Conservation (phyloP, 352 stramenopile species). For the Peronospora belbahrii region DNA sequence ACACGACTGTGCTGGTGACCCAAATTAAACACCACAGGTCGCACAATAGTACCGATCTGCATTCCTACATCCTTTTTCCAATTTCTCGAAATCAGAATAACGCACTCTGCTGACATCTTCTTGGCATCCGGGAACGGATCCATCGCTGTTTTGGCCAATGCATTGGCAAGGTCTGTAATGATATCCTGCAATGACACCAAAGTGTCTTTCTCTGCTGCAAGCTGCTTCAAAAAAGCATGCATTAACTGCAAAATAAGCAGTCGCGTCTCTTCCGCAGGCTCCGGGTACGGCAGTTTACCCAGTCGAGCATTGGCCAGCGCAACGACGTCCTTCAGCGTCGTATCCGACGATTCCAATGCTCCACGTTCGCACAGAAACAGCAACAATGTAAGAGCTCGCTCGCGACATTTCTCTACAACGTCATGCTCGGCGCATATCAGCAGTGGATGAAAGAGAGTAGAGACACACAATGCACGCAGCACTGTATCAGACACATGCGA, state of each 20-base stretch:
- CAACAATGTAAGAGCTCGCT: conserved; percentile 54
- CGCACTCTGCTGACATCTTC: conserved; percentile 58
- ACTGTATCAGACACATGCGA: conserved; percentile 26
- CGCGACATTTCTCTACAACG: conserved; percentile 68
- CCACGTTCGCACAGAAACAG: conserved; percentile 46
- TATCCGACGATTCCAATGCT: conserved; percentile 34
- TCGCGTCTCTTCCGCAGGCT: conserved; percentile 79
- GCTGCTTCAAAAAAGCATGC: conserved; percentile 45
- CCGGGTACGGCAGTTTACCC: conserved; percentile 67
- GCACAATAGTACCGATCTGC: conserved; percentile 61
- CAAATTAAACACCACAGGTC: conserved; percentile 60
- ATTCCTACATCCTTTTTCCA: conserved; percentile 56
- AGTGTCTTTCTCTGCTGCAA: conserved; percentile 13
- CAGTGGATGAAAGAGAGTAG: conserved; percentile 43
- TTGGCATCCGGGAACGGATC: conserved; percentile 81
- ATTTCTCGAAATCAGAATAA: conserved; percentile 41
- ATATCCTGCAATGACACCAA: conserved; percentile 37
- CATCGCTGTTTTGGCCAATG: conserved; percentile 57
- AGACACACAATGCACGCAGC: conserved; percentile 34
- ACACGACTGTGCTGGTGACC: conserved; percentile 79
- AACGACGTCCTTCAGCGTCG: conserved; percentile 43
- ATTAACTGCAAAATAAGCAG: conserved; percentile 60
- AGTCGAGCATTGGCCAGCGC: conserved; percentile 41
- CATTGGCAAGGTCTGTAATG: conserved; percentile 60
- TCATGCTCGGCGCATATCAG: conserved; percentile 43